These are phyloP conservation scores for Takashimella koratensis DNA, from an alignment of 1,284 basidiomycete genomes.

Conservation along the genomic window DNA sequence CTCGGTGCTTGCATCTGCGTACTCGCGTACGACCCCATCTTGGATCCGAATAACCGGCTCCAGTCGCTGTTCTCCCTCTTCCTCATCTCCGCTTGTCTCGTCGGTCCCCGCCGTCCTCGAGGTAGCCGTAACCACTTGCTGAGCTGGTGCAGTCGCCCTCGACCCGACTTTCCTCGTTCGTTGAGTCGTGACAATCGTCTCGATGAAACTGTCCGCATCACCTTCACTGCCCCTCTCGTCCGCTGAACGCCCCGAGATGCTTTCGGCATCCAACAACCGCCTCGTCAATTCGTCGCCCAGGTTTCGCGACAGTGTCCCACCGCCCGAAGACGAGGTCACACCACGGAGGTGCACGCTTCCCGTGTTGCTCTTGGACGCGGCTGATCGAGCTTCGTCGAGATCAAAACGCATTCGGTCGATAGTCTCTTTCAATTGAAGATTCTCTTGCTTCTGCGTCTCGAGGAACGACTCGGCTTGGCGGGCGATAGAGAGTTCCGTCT, in stretches of 20 bases:
- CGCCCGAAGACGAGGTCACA: slow-evolving; percentile 33
- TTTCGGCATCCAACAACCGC: slow-evolving; percentile 53
- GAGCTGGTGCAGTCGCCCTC: not conserved
- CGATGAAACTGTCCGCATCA: slow-evolving; percentile 39
- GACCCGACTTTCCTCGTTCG: slow-evolving; percentile 31
- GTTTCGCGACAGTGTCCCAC: slow-evolving; percentile 67
- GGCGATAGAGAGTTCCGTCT: slow-evolving; percentile 63
- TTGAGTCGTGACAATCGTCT: slow-evolving; percentile 49
- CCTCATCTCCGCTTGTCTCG: not conserved
- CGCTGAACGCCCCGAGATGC: slow-evolving; percentile 49
- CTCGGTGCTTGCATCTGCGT: slow-evolving; percentile 26
- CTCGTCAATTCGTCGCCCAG: slow-evolving; percentile 73
- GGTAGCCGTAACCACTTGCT: not conserved
- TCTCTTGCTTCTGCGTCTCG: slow-evolving; percentile 87
- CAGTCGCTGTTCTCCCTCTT: not conserved
- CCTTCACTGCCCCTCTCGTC: slow-evolving; percentile 55
- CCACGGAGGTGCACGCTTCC: slow-evolving; percentile 27
- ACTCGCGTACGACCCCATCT: slow-evolving; percentile 23
- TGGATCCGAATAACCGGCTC: slow-evolving; percentile 23
- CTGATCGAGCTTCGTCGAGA: slow-evolving; percentile 74
- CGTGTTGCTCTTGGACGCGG: slow-evolving; percentile 47
- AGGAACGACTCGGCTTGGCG: slow-evolving; percentile 66
- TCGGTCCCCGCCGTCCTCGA: not conserved
- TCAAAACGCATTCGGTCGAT: slow-evolving; percentile 87
- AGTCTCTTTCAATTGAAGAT: slow-evolving; percentile 82